Percentiles rank a stretch among this genome's conserved stretches.
phyloP scores from a whole-genome alignment of 192 early-diverging fungal species.

The Coemansia sp. region DNA sequence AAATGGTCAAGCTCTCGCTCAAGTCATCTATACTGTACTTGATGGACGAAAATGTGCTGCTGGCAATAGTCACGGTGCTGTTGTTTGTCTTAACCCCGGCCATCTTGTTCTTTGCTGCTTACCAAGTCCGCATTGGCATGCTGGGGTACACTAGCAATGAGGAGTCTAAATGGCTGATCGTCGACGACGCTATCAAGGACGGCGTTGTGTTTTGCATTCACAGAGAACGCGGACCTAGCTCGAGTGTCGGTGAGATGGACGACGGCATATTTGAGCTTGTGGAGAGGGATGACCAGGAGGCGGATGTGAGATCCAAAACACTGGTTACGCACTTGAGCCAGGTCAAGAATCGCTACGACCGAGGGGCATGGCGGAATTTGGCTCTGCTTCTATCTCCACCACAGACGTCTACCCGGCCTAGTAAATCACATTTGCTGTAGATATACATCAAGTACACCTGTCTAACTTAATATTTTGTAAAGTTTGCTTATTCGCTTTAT shows the following conservation, averaged over 20 bases:
- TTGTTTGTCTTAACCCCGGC: constrained; percentile 42
- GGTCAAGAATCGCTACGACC: constrained; percentile 47
- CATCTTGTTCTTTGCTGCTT: constrained; percentile 34
- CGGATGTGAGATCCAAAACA: constrained; percentile 23
- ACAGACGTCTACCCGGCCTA: background rate
- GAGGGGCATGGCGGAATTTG: constrained; percentile 45
- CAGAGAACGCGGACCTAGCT: background rate
- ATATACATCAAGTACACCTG: too few relatives aligned
- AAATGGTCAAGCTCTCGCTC: constrained; percentile 28
- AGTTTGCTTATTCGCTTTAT: too few relatives aligned
- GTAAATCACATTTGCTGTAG: background rate
- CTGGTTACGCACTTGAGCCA: constrained; percentile 33
- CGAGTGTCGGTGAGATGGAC: background rate
- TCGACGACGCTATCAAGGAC: constrained; percentile 44
- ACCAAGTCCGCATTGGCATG: constrained; percentile 49
- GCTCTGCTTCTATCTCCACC: constrained; percentile 27
- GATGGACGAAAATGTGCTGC: constrained; percentile 27
- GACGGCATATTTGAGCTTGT: constrained; percentile 18
- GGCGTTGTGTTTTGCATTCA: constrained; percentile 40
- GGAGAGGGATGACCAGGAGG: constrained; percentile 47
- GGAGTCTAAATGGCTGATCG: constrained; percentile 51
- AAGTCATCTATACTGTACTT: constrained; percentile 38
- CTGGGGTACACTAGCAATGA: constrained; percentile 55
- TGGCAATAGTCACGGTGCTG: constrained; percentile 36
- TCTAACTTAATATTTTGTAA: too few relatives aligned